Base-by-base conservation (phyloP, 202 grass and related monocot species). In the Setaria italica region DNA sequence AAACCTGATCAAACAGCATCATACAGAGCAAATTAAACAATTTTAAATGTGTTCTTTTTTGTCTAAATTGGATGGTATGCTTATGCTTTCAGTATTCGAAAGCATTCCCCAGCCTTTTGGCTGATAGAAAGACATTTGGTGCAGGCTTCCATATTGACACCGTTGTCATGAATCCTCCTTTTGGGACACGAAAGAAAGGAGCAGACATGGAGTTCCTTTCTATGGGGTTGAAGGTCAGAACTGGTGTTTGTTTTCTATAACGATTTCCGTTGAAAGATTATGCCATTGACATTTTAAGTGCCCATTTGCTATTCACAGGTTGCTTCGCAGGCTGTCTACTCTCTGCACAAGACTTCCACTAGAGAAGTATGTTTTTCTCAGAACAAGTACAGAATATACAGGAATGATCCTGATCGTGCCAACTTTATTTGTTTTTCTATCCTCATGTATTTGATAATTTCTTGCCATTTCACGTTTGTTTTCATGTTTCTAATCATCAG, bases 151-250 rank as follows among this genome's bases (percentile, higher is more conserved):
- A 76, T 86, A 74, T 96, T 67, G 90, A 99, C 45, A 92, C 93
- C 70, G 82, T 99, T 89, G 97, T 99, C 72, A 99, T 99, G 93
- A 94, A 99, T 79, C 97, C 97, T 82, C 93, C 97, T 54, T 99
- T 96, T 83, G 97, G 97, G 76, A 88, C 93, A 74, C 87, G 84
- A 76, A 94, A 80, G 67, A 94, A 92, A 79, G 93, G 97, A 45
- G 88, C 88, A 48, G 93, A 99, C 58, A 92, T 96, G 90, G 93
- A 96, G 60, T 99, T 99, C 64, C 87, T 99, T 37, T 91, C 76
- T 86, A 79, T 90, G 90, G 93, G 87, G 74, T 88, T 99, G 78
- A 96, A 96, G 88, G 93, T 95, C 11, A 87, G 63, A 86, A 79
- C 16, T 69, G 7, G 4, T 80, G 63, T 62, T 29, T 80, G 46